A percentile compares a stretch with the other conserved stretches of the same genome.
These are phyloP conservation scores for Boletellus deceptivus DNA, from an alignment of 1,284 basidiomycete species.

Conservation along the genomic window DNA sequence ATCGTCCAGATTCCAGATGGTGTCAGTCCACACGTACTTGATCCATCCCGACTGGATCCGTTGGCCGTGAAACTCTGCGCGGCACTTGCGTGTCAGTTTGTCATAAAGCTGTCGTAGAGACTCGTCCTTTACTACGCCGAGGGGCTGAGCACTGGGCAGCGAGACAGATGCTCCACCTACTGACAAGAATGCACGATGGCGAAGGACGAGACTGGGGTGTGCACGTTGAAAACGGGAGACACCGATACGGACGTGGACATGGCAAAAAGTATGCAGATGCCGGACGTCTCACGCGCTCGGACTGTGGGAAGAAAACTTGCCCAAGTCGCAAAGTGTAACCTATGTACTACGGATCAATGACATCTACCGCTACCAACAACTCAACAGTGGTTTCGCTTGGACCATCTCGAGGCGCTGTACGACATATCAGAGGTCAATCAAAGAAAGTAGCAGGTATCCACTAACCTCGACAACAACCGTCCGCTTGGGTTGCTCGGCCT, in stretches of 20 bases:
- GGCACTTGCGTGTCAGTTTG: conserved; percentile 64
- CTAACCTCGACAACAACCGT: conserved; percentile 71
- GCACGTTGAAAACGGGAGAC: conserved; percentile 59
- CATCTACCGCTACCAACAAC: conserved; percentile 58
- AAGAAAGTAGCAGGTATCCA: neutral
- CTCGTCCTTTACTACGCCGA: conserved; percentile 58
- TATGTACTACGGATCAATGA: conserved; percentile 5
- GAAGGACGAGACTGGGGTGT: conserved; percentile 72
- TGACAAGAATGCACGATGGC: conserved; percentile 69
- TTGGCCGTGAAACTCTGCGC: conserved; percentile 52
- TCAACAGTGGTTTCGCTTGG: conserved; percentile 62
- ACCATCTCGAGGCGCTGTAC: conserved; percentile 69
- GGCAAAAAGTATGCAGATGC: too few species aligned
- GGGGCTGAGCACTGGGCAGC: conserved; percentile 7
- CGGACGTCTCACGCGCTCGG: too few species aligned
- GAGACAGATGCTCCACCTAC: conserved; percentile 26
- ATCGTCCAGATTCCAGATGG: conserved; percentile 78
- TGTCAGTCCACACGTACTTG: conserved; percentile 74
- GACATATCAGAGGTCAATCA: conserved; percentile 3
- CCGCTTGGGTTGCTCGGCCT: conserved; percentile 48
- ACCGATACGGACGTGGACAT: neutral
- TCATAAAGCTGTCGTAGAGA: conserved; percentile 60
- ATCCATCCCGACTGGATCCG: conserved; percentile 73
- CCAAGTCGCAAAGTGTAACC: neutral
- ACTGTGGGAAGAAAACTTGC: too few species aligned